phyloP scores from a whole-genome alignment of 2,329 filamentous ascomycete species.

The Aspergillus neoniger region DNA sequence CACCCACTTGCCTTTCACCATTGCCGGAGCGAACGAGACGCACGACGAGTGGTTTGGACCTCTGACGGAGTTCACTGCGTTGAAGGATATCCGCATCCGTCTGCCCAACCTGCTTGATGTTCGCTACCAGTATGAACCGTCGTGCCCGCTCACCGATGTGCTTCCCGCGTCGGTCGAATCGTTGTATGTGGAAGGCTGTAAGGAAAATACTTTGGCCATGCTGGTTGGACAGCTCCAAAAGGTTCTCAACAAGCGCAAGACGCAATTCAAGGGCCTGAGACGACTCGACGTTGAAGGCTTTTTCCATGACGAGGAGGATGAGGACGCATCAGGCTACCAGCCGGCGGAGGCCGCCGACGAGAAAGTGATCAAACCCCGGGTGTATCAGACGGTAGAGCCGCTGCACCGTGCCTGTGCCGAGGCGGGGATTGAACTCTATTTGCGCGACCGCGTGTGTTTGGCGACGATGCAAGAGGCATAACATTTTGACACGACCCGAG shows the following conservation, averaged over 20 bases:
- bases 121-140: conserved; percentile 29
- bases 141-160: conserved; percentile 24
- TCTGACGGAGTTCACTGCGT: conserved; percentile 28
- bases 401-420: conserved; percentile 25
- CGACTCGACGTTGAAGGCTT: conserved; percentile 30
- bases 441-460: conserved; percentile 29
- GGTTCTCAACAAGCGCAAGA: conserved; percentile 25
- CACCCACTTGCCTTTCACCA: conserved; percentile 31
- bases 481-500: background rate
- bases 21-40: conserved; percentile 30
- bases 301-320: conserved; percentile 29
- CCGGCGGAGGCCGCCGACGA: conserved; percentile 6
- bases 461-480: conserved; percentile 17
- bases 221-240: conserved; percentile 26
- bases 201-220: conserved; percentile 29
- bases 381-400: conserved; percentile 27
- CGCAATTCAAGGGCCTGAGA: conserved; percentile 21
- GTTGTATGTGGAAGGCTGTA: conserved; percentile 32
- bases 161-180: conserved; percentile 27
- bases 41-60: conserved; percentile 36
- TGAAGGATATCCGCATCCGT: conserved; percentile 33
- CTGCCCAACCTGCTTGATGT: conserved; percentile 35
- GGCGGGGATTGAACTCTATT: conserved; percentile 24
- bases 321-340: conserved; percentile 23
- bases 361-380: conserved; percentile 25